Evolutionary conservation across 495 filamentous ascomycete species (phyloP).

Genomic region (Penicillium paxilli): DNA sequence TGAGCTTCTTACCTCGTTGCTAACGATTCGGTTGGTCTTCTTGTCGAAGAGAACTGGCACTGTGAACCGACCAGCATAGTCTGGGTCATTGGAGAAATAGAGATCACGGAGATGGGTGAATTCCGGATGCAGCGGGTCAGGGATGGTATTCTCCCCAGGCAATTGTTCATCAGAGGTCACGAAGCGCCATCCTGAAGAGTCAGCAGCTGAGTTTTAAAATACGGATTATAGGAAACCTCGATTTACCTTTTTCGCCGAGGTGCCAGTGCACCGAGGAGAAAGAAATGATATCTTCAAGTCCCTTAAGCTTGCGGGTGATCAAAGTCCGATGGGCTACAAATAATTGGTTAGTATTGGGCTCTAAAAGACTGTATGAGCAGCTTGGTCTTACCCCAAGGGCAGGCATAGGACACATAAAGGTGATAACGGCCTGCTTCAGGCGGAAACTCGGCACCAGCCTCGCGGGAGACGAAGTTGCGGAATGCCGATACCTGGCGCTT

Average conservation of each 20-base stretch:
- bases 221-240: background rate
- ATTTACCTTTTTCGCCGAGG: constrained; percentile 61
- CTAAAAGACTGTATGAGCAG: background rate
- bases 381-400: constrained; percentile 61
- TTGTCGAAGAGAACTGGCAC: constrained; percentile 66
- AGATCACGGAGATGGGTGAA: constrained; percentile 60
- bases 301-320: constrained; percentile 67
- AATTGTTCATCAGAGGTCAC: constrained; percentile 62
- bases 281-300: constrained; percentile 63
- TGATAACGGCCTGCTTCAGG: constrained; percentile 69
- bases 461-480: constrained; percentile 67
- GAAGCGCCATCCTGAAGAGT: constrained; percentile 74
- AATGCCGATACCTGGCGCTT: constrained; percentile 74
- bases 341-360: background rate
- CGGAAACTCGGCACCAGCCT: constrained; percentile 62
- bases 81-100: constrained; percentile 60
- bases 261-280: constrained; percentile 72
- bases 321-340: constrained; percentile 62
- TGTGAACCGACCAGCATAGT: constrained; percentile 61
- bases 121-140: constrained; percentile 52
- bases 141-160: constrained; percentile 55
- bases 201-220: background rate
- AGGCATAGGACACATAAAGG: constrained; percentile 73
- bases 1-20: constrained; percentile 47
- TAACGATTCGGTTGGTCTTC: constrained; percentile 56